A percentile compares a stretch with the other conserved stretches of the same genome.
Evolutionary conservation across 73 alveolate species (phyloP).

Genomic region (Paramecium octaurelia): DNA sequence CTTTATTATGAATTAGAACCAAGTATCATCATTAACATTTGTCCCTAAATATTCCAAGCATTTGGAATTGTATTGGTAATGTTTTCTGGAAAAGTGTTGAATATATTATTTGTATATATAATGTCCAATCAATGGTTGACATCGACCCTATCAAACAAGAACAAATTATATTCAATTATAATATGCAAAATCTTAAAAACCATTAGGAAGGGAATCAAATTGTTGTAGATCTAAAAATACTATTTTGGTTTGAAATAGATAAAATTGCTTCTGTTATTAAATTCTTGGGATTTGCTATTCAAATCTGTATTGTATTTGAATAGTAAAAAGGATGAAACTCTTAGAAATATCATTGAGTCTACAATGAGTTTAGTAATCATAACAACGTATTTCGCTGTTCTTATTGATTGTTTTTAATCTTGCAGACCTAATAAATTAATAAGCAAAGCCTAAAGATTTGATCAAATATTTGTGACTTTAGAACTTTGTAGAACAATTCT

Average conservation of each 20-base stretch:
- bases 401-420: not conserved
- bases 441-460: not conserved
- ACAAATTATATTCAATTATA: not conserved
- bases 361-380: not conserved
- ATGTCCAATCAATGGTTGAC: not conserved
- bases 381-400: not conserved
- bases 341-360: not conserved
- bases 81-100: not conserved
- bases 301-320: not conserved
- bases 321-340: not conserved
- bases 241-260: not conserved
- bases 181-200: not conserved
- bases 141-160: not conserved
- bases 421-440: not conserved
- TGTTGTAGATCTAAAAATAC: not conserved
- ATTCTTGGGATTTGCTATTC: not conserved
- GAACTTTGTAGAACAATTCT: not conserved
- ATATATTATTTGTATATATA: not conserved
- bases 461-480: not conserved
- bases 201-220: not conserved
- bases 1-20: not conserved
- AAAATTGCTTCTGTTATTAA: not conserved
- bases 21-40: not conserved
- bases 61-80: not conserved
- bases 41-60: not conserved